Evolutionary conservation across 805 yeast genomes (phyloP), one percentile per base, ranked within the genome.

Genomic region (Saccharomyces eubayanus): DNA sequence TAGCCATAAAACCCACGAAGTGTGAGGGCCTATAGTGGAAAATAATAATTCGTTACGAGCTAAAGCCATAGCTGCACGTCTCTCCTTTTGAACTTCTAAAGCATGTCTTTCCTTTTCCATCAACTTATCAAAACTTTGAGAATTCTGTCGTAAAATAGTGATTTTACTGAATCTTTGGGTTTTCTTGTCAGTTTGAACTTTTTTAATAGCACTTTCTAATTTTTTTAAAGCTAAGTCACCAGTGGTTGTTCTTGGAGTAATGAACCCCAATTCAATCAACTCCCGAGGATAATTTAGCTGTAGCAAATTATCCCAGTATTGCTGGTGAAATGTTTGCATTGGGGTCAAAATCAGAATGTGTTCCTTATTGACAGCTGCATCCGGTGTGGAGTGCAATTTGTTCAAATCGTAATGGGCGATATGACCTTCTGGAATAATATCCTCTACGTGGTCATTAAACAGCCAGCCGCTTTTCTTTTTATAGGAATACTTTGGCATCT

Each of bases 1-100:
- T 60, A 94, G 75, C 99, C 99, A 94, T 51, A 94, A 74, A 20
- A 92, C 87, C 99, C 99, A 94, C 24, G 95, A 82, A 2, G 96
- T 90, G 61, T 86, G 81, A 21, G 97, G 96, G 3, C 90, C 87
- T 48, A 94, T 74, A 1, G 97, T 83, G 9, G 97, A 87, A 72
- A 90, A 89, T 49, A 94, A 76, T 54, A 94, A 74, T 43, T 96
- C 90, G 74, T 94, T 94, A 68, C 99, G 79, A 2, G 98, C 97
- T 59, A 89, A 74, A 2, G 97, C 96, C 98, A 94, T 92, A 64
- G 84, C 83, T 5, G 87, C 70, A 61, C 99, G 82, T 69, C 99
- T 81, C 63, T 87, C 86, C 70, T 90, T 91, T 71, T 94, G 99
- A 28, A 84, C 95, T 28, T 71, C 73, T 57, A 87, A 73, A 3